phyloP scores from a whole-genome alignment of 2,329 filamentous ascomycete genomes.

The Talaromyces pinophilus region DNA sequence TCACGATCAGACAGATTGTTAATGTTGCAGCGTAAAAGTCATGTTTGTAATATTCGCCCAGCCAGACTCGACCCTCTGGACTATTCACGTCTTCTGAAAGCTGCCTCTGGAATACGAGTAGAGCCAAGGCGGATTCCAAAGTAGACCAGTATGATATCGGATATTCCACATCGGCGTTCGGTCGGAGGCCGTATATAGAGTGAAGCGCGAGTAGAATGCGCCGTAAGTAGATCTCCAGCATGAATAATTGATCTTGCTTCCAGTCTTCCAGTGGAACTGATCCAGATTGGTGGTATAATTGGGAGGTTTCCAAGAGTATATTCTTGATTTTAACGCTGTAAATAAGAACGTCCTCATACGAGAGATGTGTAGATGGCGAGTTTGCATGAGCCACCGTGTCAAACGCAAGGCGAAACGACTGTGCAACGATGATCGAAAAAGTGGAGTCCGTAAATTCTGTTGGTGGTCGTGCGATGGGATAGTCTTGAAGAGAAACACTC shows the following conservation, averaged over 20 bases:
- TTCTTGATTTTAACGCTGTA: conserved; percentile 25
- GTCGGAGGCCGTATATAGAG: conserved; percentile 29
- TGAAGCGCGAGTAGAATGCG: conserved; percentile 33
- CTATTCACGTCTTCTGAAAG: conserved; percentile 27
- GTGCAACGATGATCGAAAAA: conserved; percentile 15
- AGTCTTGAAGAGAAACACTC: conserved; percentile 27
- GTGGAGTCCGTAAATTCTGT: conserved; percentile 38
- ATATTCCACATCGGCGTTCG: conserved; percentile 28
- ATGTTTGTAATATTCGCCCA: conserved; percentile 27
- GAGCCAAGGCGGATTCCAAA: conserved; percentile 34
- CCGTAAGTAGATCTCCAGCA: conserved; percentile 34
- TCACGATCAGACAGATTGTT: conserved; percentile 26
- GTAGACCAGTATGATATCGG: conserved; percentile 37
- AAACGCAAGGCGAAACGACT: conserved; percentile 20
- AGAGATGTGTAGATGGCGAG: conserved; percentile 22
- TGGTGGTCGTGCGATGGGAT: conserved; percentile 28
- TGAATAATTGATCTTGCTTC: conserved; percentile 25
- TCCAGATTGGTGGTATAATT: conserved; percentile 16
- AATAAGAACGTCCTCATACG: conserved; percentile 24
- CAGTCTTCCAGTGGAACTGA: conserved; percentile 18
- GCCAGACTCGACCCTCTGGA: conserved; percentile 23
- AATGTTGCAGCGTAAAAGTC: conserved; percentile 28
- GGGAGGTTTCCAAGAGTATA: conserved; percentile 21
- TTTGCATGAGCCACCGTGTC: conserved; percentile 26
- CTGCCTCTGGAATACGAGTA: conserved; percentile 33